Evolutionary conservation across 108 stramenopile genomes (phyloP), one percentile per base, ranked within the genome.

Genomic region (Cyclotella sp.): DNA sequence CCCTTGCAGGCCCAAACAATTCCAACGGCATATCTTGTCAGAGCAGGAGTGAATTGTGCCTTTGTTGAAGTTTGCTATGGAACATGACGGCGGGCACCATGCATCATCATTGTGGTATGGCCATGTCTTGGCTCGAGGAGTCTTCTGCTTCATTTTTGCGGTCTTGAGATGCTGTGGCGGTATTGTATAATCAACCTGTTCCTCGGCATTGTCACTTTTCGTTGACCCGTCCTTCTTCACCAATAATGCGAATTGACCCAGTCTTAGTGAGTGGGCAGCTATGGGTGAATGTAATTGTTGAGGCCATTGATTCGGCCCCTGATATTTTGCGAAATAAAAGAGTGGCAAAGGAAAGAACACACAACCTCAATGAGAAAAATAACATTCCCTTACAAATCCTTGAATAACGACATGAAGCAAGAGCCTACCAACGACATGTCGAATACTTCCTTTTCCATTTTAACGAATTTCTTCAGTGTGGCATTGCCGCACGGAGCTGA

Each of bases 401-500:
- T 42, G 34, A 54, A 11, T 55, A 45, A 28, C 53, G 16, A n/a
- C 24, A 51, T 15, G 27, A 39, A 61, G 27, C 16, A 46, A 13
- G 14, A 62, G 45, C 75, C 18, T 82, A 76, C 81, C 64, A 95
- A 60, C 39, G 87, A 84, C 8, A 75, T 30, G 54, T 86, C 83
- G 66, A 90, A 95, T 9, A 59, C 71, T 73, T 95, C 92, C 53
- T 88, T 90, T 15, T 87, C 71, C 87, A 93, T 92, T 68, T 83
- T 91, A 58, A 81, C 82, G 84, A 95, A 95, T 63, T 86, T 91
- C 68, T 95, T 95, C 60, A 95, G 63, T 10, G 89, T 86, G 11
- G 94, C 86, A 76, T 95, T 95, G 16, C 94, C 94, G 55, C 94
- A 95, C 11, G 94, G 94, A 53, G 92, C 90, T n/a, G 92, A 93